Conservation (phyloP, 441 rosid genomes). For the Populus hybrid region DNA sequence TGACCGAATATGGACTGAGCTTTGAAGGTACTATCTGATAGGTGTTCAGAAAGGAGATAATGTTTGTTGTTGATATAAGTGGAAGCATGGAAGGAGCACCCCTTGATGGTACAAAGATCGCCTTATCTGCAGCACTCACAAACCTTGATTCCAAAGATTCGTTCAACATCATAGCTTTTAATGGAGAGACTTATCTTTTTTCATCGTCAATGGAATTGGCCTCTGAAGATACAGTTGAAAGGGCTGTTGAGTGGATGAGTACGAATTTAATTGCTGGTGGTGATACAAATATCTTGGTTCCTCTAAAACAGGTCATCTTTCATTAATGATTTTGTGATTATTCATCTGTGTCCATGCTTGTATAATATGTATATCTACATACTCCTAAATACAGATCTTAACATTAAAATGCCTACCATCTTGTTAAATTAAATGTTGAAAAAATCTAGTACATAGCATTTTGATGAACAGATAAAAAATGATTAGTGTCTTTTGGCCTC, state of each 20-base stretch:
- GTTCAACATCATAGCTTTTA: slow-evolving; percentile 84
- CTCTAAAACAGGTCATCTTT: slow-evolving; percentile 65
- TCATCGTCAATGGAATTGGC: slow-evolving; percentile 73
- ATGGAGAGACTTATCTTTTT: slow-evolving; percentile 62
- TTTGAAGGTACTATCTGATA: slow-evolving; percentile 28
- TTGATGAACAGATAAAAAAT: slow-evolving; percentile 6
- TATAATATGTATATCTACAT: not conserved
- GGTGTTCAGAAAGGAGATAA: slow-evolving; percentile 75
- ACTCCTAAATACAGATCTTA: not conserved
- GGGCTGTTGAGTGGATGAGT: slow-evolving; percentile 71
- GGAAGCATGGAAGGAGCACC: slow-evolving; percentile 87
- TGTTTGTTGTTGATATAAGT: slow-evolving; percentile 91
- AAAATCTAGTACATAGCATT: not conserved
- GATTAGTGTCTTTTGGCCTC: not conserved
- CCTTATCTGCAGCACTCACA: slow-evolving; percentile 52
- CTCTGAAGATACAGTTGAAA: slow-evolving; percentile 56
- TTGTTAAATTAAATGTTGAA: not conserved
- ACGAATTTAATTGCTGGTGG: slow-evolving; percentile 64
- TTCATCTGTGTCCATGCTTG: not conserved
- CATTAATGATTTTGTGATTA: slow-evolving; percentile 10
- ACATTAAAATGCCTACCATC: not conserved
- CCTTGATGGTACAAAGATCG: slow-evolving; percentile 65
- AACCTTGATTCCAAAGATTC: slow-evolving; percentile 69
- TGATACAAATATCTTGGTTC: slow-evolving; percentile 69
- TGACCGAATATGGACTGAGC: not conserved